Conservation (phyloP, 2,329 filamentous ascomycete genomes). For the Gremmenia infestans region DNA sequence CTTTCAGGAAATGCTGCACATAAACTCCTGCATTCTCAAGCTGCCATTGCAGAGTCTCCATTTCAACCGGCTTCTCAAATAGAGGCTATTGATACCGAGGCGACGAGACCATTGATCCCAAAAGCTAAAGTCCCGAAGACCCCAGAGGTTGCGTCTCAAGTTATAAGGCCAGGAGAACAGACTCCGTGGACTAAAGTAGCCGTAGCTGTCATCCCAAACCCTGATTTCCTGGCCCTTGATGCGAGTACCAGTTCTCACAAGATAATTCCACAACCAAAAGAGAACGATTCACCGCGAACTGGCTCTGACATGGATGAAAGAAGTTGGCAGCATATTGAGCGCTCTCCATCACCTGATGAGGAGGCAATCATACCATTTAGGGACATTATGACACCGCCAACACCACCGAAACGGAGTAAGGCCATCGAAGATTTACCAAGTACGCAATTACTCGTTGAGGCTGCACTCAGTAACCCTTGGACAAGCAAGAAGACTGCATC, state of each 20-base stretch:
- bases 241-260: neutral
- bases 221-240: neutral
- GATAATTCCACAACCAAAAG: neutral
- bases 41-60: neutral
- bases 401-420: neutral
- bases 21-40: neutral
- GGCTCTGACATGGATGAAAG: neutral
- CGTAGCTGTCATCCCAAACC: neutral
- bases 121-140: neutral
- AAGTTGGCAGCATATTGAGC: slow-evolving; percentile 16
- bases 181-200: slow-evolving; percentile 4
- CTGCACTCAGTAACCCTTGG: slow-evolving; percentile 27
- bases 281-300: neutral
- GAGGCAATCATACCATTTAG: slow-evolving; percentile 19
- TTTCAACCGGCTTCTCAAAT: neutral
- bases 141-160: neutral
- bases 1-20: neutral
- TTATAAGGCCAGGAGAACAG: slow-evolving; percentile 1
- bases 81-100: neutral
- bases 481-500: slow-evolving; percentile 10
- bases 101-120: neutral
- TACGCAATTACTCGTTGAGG: slow-evolving; percentile 24
- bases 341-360: slow-evolving; percentile 10
- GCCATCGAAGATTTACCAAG: slow-evolving; percentile 1
- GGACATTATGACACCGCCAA: slow-evolving; percentile 19